phyloP scores from a whole-genome alignment of 2,329 filamentous ascomycete genomes.

The Purpureocillium takamizusanense region DNA sequence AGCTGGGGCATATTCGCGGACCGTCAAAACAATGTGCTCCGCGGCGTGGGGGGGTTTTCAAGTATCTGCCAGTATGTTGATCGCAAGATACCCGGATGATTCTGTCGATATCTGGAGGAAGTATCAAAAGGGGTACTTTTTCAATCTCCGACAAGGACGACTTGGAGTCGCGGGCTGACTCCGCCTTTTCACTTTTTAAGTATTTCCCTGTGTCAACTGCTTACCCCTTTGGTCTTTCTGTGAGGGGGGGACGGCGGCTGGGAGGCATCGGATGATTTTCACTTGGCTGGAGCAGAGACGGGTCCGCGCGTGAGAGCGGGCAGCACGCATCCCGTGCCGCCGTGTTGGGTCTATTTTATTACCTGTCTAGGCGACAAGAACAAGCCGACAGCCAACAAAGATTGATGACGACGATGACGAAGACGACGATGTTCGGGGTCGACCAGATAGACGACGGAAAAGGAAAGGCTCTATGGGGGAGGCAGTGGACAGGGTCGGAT shows the following conservation, averaged over 20 bases:
- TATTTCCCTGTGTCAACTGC: neutral
- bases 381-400: slow-evolving; percentile 7
- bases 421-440: slow-evolving; percentile 4
- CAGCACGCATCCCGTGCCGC: slow-evolving; percentile 2
- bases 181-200: slow-evolving; percentile 4
- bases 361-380: slow-evolving; percentile 6
- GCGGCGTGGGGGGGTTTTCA: slow-evolving; percentile 1
- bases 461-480: neutral
- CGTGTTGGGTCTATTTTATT: slow-evolving; percentile 3
- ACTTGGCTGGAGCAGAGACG: slow-evolving; percentile 1
- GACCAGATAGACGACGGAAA: slow-evolving; percentile 1
- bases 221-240: neutral
- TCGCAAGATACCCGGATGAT: slow-evolving; percentile 11
- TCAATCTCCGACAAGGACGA: neutral
- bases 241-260: neutral
- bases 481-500: neutral
- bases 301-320: neutral
- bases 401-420: slow-evolving; percentile 8
- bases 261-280: neutral
- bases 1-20: neutral
- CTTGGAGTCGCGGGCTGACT: slow-evolving; percentile 1
- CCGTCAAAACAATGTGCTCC: no score
- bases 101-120: slow-evolving; percentile 10
- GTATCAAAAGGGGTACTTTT: slow-evolving; percentile 4
- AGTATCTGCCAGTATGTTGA: slow-evolving; percentile 7